Conservation (phyloP, 345 rosid species). For the Cardamine occulta region DNA sequence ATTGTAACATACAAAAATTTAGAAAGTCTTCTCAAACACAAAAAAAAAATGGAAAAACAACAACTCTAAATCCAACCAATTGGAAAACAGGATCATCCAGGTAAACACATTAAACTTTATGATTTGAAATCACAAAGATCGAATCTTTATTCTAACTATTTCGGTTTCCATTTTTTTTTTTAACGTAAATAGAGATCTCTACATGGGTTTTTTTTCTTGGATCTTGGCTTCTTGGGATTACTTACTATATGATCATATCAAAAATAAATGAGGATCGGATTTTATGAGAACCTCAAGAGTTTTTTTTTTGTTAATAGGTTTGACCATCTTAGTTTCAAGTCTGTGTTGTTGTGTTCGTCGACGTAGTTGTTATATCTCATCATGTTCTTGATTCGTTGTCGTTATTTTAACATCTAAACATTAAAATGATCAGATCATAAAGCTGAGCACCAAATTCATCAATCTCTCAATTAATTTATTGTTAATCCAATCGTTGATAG, state of each 20-base stretch:
- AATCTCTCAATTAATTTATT: not conserved
- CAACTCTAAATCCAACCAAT: constrained; percentile 33
- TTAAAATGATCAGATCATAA: constrained; percentile 7
- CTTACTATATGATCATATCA: constrained; percentile 22
- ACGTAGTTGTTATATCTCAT: not conserved
- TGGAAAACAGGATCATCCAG: constrained; percentile 30
- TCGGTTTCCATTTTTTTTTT: not conserved
- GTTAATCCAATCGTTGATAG: constrained; percentile 13
- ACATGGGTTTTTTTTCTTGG: not conserved
- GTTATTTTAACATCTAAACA: not conserved
- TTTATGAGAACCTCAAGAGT: not conserved
- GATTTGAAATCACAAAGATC: not conserved
- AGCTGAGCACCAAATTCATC: constrained; percentile 11
- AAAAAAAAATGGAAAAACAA: constrained; percentile 15
- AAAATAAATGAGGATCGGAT: not conserved
- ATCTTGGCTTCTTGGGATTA: constrained; percentile 9
- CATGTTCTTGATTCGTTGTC: constrained; percentile 22
- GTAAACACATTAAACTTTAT: constrained; percentile 15
- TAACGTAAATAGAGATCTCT: not conserved
- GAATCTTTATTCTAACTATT: not conserved
- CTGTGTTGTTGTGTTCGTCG: not conserved
- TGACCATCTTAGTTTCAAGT: constrained; percentile 19
- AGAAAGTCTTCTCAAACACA: constrained; percentile 32
- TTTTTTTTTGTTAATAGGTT: constrained; percentile 25
- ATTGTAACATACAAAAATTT: constrained; percentile 2